Conservation (phyloP, 225 moss, liverwort and hornwort genomes). For the Rhytidiadelphus loreus region DNA sequence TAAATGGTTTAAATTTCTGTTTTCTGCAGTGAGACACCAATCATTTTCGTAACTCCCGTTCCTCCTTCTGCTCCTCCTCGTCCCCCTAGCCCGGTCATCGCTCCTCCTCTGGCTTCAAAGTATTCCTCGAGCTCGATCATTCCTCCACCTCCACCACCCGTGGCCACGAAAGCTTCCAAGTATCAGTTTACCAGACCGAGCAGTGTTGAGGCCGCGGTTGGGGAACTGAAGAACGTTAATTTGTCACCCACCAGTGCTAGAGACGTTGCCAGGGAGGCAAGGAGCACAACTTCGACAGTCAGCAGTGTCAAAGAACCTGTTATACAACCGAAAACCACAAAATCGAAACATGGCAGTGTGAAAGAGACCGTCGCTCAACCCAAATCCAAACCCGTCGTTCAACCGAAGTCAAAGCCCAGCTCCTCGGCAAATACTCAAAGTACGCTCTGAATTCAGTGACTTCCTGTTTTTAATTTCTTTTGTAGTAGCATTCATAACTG, state of each 20-base stretch:
- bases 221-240: background rate
- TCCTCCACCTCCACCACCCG: slow-evolving; percentile 18
- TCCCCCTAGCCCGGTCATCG: slow-evolving; percentile 2
- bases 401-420: slow-evolving; percentile 6
- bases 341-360: background rate
- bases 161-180: background rate
- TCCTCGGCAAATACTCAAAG: slow-evolving; percentile 21
- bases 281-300: background rate
- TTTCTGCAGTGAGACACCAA: slow-evolving; percentile 24
- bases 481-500: background rate
- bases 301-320: background rate
- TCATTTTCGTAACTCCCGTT: slow-evolving; percentile 38
- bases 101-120: slow-evolving; percentile 3
- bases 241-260: background rate
- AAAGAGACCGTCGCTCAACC: slow-evolving; percentile 1
- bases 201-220: background rate
- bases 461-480: background rate
- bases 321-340: background rate
- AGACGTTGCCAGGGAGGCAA: background rate
- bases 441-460: slow-evolving; percentile 3
- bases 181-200: background rate
- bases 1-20: background rate
- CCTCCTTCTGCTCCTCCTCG: slow-evolving; percentile 3
- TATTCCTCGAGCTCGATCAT: background rate
- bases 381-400: background rate